Evolutionary conservation across 768 basidiomycete genomes (phyloP).

Genomic region (Hemileccinum impolitum): DNA sequence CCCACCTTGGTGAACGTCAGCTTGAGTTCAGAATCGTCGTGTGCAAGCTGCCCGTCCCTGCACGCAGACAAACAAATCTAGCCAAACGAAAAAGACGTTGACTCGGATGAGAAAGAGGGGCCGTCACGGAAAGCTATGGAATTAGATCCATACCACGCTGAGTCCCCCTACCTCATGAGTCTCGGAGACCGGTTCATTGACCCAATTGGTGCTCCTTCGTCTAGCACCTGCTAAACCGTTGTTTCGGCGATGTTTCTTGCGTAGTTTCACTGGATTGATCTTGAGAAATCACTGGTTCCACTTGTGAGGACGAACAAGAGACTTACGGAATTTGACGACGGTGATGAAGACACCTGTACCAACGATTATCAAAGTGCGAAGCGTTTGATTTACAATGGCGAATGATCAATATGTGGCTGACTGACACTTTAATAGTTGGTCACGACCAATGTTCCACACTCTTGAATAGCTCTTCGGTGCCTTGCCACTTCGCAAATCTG

Average conservation of each 20-base stretch:
- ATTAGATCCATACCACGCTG: slow-evolving; percentile 1
- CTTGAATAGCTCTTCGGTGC: background rate
- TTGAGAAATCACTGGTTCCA: too few relatives aligned
- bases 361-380: too few relatives aligned
- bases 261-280: too few relatives aligned
- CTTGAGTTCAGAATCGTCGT: slow-evolving; percentile 7
- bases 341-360: too few relatives aligned
- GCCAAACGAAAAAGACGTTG: too few relatives aligned
- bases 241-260: too few relatives aligned
- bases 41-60: slow-evolving; percentile 7
- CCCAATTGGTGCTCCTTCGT: background rate
- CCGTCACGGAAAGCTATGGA: background rate
- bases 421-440: background rate
- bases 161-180: background rate
- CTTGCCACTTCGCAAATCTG: background rate
- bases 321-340: too few relatives aligned
- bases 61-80: slow-evolving; percentile 16
- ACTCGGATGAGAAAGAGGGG: background rate
- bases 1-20: slow-evolving; percentile 10
- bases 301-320: too few relatives aligned
- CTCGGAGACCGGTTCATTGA: background rate
- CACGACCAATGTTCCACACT: background rate
- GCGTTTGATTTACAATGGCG: too few relatives aligned
- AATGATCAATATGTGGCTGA: background rate
- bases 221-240: background rate